Evolutionary conservation across 140 eudicot species (phyloP).

Genomic region (Senecio squalidus): DNA sequence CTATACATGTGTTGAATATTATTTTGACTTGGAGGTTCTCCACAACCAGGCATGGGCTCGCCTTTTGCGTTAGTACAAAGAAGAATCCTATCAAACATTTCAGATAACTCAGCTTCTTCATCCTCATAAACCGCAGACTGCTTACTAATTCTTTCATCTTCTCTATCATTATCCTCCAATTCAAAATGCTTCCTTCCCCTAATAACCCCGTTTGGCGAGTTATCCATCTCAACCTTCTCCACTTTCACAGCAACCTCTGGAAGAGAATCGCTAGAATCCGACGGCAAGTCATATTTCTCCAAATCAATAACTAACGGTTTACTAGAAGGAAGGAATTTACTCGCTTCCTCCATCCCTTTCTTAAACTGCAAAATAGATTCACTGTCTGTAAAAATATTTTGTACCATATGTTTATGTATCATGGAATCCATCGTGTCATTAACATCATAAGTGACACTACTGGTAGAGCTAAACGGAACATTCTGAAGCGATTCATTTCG

Average conservation of each 20-base stretch:
- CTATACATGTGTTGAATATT: constrained; percentile 5
- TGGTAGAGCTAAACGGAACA: constrained; percentile 24
- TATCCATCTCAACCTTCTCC: constrained; percentile 40
- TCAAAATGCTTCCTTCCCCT: constrained; percentile 54
- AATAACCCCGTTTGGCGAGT: constrained; percentile 17
- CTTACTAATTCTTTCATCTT: constrained; percentile 54
- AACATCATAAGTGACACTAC: constrained; percentile 25
- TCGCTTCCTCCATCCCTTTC: constrained; percentile 82
- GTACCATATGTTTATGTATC: constrained; percentile 14
- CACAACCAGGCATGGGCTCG: constrained; percentile 17
- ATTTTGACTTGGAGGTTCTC: neutral
- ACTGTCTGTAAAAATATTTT: constrained; percentile 36
- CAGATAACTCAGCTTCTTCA: constrained; percentile 46
- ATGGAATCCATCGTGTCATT: constrained; percentile 29
- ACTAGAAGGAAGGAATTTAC: constrained; percentile 63
- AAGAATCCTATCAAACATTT: constrained; percentile 54
- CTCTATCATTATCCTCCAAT: constrained; percentile 40
- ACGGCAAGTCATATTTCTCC: constrained; percentile 46
- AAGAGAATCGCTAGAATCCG: constrained; percentile 22
- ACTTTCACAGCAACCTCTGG: constrained; percentile 25
- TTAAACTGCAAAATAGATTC: constrained; percentile 55
- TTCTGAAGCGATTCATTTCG: constrained; percentile 23
- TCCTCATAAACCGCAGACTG: constrained; percentile 43
- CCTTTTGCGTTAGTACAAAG: constrained; percentile 32
- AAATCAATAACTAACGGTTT: constrained; percentile 50